Evolutionary conservation across 208 protist species (phyloP).

Genomic region (Leishmania turanica): DNA sequence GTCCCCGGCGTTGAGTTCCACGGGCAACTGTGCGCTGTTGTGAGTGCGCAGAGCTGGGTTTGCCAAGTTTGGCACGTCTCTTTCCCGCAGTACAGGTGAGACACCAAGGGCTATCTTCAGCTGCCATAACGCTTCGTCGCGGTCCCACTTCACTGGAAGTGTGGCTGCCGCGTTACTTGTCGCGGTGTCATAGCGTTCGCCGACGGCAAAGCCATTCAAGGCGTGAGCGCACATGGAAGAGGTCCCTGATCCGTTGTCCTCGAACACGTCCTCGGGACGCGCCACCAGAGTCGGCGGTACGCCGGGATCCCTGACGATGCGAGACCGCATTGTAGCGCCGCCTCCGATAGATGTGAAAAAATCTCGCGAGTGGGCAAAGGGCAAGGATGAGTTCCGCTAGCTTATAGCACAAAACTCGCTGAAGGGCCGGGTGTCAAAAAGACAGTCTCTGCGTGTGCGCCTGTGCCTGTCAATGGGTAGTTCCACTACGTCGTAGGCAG

Average conservation of each 20-base stretch:
- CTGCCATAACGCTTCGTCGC: conserved; percentile 36
- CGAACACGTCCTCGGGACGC: conserved; percentile 7
- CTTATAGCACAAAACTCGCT: background rate
- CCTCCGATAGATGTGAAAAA: background rate
- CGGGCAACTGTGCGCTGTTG: background rate
- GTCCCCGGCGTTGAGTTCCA: background rate
- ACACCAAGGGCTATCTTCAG: conserved; percentile 32
- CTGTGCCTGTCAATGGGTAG: background rate
- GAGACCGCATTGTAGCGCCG: background rate
- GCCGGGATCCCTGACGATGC: background rate
- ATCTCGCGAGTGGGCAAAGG: background rate
- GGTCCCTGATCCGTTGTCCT: background rate
- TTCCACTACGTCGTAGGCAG: conserved; percentile 1
- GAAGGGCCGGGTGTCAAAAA: background rate
- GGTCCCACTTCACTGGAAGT: conserved; percentile 12
- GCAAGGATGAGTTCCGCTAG: background rate
- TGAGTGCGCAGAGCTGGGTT: background rate
- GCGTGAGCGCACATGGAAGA: background rate
- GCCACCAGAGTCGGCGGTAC: background rate
- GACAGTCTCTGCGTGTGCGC: background rate
- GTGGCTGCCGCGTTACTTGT: background rate
- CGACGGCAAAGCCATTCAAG: background rate
- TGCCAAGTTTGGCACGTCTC: background rate
- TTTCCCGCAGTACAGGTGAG: conserved; percentile 26
- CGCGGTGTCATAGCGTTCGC: conserved; percentile 3